Conservation (phyloP, 2,329 filamentous ascomycete species). For the Xylariales sp. region DNA sequence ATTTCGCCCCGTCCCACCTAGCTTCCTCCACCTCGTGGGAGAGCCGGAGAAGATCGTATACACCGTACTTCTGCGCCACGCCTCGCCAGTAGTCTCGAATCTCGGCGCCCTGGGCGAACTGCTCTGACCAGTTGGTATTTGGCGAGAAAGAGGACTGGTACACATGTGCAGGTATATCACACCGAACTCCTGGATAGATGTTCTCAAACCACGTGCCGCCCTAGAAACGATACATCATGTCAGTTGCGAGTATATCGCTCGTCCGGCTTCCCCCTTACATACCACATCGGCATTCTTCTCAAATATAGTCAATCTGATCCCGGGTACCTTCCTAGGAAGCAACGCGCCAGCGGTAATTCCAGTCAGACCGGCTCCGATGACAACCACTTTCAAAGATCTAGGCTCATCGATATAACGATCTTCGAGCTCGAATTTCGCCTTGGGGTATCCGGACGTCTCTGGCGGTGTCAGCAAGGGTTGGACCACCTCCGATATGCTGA, state of each 20-base stretch:
- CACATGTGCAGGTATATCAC: slow-evolving; percentile 76
- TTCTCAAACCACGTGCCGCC: slow-evolving; percentile 68
- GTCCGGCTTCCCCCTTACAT: slow-evolving; percentile 47
- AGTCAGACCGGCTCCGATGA: slow-evolving; percentile 73
- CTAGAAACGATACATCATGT: slow-evolving; percentile 43
- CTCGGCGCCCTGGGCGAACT: slow-evolving; percentile 74
- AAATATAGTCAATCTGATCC: slow-evolving; percentile 72
- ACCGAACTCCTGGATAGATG: slow-evolving; percentile 72
- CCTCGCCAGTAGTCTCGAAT: slow-evolving; percentile 75
- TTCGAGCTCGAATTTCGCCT: slow-evolving; percentile 28
- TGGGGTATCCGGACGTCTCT: slow-evolving; percentile 14
- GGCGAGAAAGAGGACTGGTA: slow-evolving; percentile 77
- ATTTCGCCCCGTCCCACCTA: slow-evolving; percentile 66
- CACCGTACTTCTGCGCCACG: slow-evolving; percentile 71
- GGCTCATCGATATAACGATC: slow-evolving; percentile 59
- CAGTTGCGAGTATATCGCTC: slow-evolving; percentile 18
- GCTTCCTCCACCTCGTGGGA: slow-evolving; percentile 66
- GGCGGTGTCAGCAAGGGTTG: slow-evolving; percentile 17
- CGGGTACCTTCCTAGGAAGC: slow-evolving; percentile 75
- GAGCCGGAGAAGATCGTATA: slow-evolving; percentile 69
- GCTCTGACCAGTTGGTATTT: slow-evolving; percentile 75
- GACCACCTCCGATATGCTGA: slow-evolving; percentile 17
- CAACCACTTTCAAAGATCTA: slow-evolving; percentile 63
- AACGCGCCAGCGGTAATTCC: slow-evolving; percentile 74
- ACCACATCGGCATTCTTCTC: slow-evolving; percentile 77